Evolutionary conservation across 768 basidiomycete species (phyloP).

Genomic region (Lanmaoa pseudosensibilis): DNA sequence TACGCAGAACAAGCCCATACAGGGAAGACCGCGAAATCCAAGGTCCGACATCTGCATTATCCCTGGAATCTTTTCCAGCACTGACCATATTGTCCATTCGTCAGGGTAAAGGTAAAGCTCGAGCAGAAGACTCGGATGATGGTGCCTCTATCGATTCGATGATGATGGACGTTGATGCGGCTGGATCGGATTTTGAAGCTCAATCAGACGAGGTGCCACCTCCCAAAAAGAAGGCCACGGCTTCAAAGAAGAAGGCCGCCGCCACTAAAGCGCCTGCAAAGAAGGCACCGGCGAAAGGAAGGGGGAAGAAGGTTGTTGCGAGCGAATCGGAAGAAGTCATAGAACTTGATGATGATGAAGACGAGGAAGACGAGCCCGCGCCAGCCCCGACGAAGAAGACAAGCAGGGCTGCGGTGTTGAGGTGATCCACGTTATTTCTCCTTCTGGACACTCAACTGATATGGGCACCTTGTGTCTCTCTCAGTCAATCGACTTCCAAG

Average conservation of each 20-base stretch:
- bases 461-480: not conserved
- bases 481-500: slow-evolving; percentile 42
- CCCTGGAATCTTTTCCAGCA: not conserved
- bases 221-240: slow-evolving; percentile 42
- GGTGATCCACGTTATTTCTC: slow-evolving; percentile 40
- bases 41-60: slow-evolving; percentile 36
- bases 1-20: slow-evolving; percentile 49
- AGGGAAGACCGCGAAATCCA: slow-evolving; percentile 41
- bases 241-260: slow-evolving; percentile 30
- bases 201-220: slow-evolving; percentile 44
- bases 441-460: slow-evolving; percentile 25
- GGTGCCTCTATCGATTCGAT: slow-evolving; percentile 63
- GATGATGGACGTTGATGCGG: slow-evolving; percentile 70
- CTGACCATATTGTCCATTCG: not conserved
- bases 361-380: slow-evolving; percentile 48
- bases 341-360: slow-evolving; percentile 56
- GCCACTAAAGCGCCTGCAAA: slow-evolving; percentile 39
- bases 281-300: slow-evolving; percentile 50
- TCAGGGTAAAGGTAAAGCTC: slow-evolving; percentile 55
- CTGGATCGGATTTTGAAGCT: slow-evolving; percentile 50
- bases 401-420: slow-evolving; percentile 63
- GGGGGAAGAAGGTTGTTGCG: slow-evolving; percentile 54
- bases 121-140: slow-evolving; percentile 52
- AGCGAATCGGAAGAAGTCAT: slow-evolving; percentile 52
- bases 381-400: slow-evolving; percentile 55